phyloP scores from a whole-genome alignment of 106 monocot genomes.

The Ottelia alismoides region DNA sequence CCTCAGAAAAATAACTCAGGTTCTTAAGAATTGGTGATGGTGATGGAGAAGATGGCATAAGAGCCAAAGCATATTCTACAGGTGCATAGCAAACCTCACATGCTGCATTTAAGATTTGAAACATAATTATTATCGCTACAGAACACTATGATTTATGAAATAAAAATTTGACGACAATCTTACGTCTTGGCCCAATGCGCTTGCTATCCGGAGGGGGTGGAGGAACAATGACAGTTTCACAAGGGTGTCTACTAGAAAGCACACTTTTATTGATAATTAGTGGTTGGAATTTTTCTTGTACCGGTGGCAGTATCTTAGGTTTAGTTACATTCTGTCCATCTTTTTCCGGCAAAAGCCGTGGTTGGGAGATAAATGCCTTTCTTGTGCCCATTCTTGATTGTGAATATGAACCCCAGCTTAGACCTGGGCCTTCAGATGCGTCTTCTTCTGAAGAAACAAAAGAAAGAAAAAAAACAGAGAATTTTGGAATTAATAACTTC shows the following conservation, averaged over 20 bases:
- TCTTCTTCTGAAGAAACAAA: slow-evolving; percentile 5
- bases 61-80: slow-evolving; percentile 48
- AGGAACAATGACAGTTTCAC: slow-evolving; percentile 24
- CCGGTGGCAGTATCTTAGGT: no score
- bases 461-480: neutral
- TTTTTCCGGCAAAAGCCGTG: neutral
- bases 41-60: slow-evolving; percentile 69
- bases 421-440: slow-evolving; percentile 7
- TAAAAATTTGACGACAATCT: neutral
- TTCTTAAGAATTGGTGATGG: slow-evolving; percentile 61
- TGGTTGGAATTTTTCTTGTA: neutral
- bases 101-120: slow-evolving; percentile 25
- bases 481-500: neutral
- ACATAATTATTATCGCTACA: neutral
- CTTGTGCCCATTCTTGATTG: neutral
- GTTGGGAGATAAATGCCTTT: slow-evolving; percentile 4
- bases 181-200: slow-evolving; percentile 35
- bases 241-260: slow-evolving; percentile 16
- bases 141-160: neutral
- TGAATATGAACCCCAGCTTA: neutral
- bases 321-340: neutral
- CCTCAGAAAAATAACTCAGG: slow-evolving; percentile 43
- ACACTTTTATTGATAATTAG: neutral
- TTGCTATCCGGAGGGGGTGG: slow-evolving; percentile 22
- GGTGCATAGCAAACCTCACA: slow-evolving; percentile 87